Evolutionary conservation across 352 stramenopile genomes (phyloP), one percentile per base, ranked within the genome.

Genomic region (Phytopythium litorale): DNA sequence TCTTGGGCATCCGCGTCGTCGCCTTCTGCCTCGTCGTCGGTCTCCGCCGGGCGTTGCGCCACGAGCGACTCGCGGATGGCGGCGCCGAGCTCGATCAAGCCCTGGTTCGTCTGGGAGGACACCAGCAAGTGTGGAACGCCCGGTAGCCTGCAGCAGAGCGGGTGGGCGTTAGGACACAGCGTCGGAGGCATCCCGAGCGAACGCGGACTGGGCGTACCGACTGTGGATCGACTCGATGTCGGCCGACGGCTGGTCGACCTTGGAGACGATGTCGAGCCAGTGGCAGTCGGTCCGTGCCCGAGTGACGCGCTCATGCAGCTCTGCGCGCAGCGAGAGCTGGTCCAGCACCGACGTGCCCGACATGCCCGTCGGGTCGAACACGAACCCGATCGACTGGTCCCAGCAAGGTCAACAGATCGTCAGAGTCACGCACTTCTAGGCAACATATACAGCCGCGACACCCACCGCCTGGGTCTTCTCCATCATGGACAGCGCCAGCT

Each of bases 221-320:
- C 62, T 37, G 59, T 76, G 63, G 28, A 92, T 68, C 51, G 63
- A 63, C 13, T 54, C 46, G 18, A 77, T 61, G 51, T 81, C 83
- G 7, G 71, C 65, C 33, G 76, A 73, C 15, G 72, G 74, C 56
- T 92, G 70, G 63, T 95, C 87, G 50, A 87, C 81, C 57, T 95
- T 94, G 60, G 87, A 95, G 37, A 95, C 79, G 67, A 95, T 90
- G 70, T 95, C 87, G 54, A 95, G 71, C 87, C 87, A 95, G 64
- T 78, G 74, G 66, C 80, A 75, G 42, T 83, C 60, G 18, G 72
- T 68, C 9, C 81, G 73, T 32, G 60, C 65, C 25, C 63, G 59
- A 18, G 67, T 46, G 13, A 93, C 69, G 48, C 84, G 79, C 0
- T 68, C 63, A 28, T 72, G 74, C 49, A 95, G 76, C 65, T 95